Conservation (phyloP, 495 filamentous ascomycete genomes). For the Pyrenula aspistea region DNA sequence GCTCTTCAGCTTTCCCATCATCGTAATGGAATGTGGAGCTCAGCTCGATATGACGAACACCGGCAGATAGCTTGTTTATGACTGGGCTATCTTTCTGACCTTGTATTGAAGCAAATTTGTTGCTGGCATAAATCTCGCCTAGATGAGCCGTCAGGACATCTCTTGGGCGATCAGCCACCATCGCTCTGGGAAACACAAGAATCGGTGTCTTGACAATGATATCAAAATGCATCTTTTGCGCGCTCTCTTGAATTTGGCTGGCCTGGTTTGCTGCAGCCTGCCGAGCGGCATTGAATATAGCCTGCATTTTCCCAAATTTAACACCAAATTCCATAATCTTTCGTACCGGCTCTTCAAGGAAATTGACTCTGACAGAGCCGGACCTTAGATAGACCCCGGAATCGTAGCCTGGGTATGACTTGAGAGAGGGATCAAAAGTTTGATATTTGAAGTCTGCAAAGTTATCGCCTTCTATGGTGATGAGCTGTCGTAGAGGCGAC, state of each 20-base stretch:
- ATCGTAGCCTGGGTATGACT: constrained; percentile 86
- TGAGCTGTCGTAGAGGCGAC: constrained; percentile 72
- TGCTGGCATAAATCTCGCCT: constrained; percentile 94
- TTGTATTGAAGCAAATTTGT: constrained; percentile 73
- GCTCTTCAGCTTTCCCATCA: constrained; percentile 60
- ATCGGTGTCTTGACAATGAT: constrained; percentile 89
- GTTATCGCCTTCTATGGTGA: constrained; percentile 90
- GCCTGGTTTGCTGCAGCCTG: constrained; percentile 93
- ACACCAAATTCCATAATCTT: constrained; percentile 97
- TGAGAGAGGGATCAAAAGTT: constrained; percentile 70
- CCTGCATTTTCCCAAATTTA: constrained; percentile 99
- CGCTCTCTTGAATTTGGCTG: constrained; percentile 80
- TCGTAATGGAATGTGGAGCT: constrained; percentile 83
- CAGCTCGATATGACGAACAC: constrained; percentile 81
- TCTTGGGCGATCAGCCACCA: constrained; percentile 48
- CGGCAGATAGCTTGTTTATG: constrained; percentile 81
- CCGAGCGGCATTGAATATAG: constrained; percentile 92
- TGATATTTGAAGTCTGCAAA: constrained; percentile 97
- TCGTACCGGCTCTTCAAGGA: constrained; percentile 90
- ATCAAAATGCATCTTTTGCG: constrained; percentile 84
- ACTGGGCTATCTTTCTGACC: constrained; percentile 57
- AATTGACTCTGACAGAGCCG: constrained; percentile 91
- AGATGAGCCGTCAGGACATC: constrained; percentile 87
- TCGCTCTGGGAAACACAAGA: constrained; percentile 74
- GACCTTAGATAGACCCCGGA: constrained; percentile 79